These are phyloP conservation scores for Globisporangium canariense DNA, from an alignment of 352 stramenopile genomes.

Conservation along the genomic window DNA sequence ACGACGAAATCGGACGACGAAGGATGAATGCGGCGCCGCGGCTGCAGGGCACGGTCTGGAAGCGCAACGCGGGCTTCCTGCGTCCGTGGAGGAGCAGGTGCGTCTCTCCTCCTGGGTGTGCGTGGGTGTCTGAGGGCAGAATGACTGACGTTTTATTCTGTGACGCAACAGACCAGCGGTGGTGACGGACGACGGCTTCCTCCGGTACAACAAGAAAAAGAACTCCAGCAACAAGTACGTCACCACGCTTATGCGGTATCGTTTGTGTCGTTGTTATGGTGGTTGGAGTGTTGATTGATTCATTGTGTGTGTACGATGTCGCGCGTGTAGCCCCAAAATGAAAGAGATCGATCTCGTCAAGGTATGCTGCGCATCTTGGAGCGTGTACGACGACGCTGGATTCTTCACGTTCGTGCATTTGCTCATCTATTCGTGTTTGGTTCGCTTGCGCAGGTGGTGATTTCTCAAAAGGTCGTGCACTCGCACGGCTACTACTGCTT, in stretches of 20 bases:
- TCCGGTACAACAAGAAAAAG: constrained; percentile 69
- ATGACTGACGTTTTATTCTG: neutral
- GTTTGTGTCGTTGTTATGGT: neutral
- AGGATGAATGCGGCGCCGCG: constrained; percentile 19
- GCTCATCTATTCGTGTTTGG: neutral
- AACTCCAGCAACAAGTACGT: constrained; percentile 25
- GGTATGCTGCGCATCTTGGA: constrained; percentile 23
- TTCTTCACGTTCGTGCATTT: neutral
- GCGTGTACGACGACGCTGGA: neutral
- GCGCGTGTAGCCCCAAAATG: constrained; percentile 27
- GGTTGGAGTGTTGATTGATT: neutral
- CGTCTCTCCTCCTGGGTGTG: neutral
- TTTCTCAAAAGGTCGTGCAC: constrained; percentile 37
- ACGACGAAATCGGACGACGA: neutral
- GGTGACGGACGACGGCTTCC: constrained; percentile 60
- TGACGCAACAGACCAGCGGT: constrained; percentile 26
- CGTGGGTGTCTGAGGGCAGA: neutral
- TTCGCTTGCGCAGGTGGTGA: constrained; percentile 26
- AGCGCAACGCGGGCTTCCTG: constrained; percentile 65
- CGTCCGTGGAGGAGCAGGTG: constrained; percentile 61
- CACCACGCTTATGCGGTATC: neutral
- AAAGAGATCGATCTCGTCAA: constrained; percentile 77
- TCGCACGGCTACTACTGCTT: constrained; percentile 61
- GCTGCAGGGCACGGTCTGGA: constrained; percentile 51
- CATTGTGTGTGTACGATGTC: neutral